Evolutionary conservation across 768 basidiomycete genomes (phyloP).

Genomic region (Naganishia kalamii): DNA sequence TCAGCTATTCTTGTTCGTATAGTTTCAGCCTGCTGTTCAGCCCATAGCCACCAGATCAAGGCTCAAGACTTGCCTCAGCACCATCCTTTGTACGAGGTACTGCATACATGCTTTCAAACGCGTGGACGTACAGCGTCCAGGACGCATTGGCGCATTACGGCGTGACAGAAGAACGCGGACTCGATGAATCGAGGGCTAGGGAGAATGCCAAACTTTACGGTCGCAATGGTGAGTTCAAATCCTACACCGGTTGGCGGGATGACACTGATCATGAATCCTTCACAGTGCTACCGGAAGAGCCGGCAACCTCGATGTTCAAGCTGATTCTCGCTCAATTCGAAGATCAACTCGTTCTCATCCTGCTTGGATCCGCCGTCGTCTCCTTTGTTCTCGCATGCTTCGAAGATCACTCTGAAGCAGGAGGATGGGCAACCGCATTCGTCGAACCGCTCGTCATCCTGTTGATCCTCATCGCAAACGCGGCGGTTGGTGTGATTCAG

Average conservation of each 20-base stretch:
- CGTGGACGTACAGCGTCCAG: constrained; percentile 69
- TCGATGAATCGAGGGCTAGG: constrained; percentile 61
- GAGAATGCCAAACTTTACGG: constrained; percentile 75
- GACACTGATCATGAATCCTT: not conserved
- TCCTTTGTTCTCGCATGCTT: constrained; percentile 87
- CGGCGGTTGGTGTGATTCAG: constrained; percentile 94
- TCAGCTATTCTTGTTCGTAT: not conserved
- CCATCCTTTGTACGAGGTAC: not conserved
- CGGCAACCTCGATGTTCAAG: constrained; percentile 83
- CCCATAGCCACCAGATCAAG: not conserved
- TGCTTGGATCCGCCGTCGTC: constrained; percentile 85
- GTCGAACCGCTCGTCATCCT: constrained; percentile 94
- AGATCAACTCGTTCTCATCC: constrained; percentile 94
- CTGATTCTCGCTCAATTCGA: constrained; percentile 98
- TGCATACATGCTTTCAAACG: constrained; percentile 49
- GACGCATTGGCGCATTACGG: constrained; percentile 67
- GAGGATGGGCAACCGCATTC: constrained; percentile 65
- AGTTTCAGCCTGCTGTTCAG: not conserved
- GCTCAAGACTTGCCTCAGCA: not conserved
- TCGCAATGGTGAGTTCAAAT: constrained; percentile 54
- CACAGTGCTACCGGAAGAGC: constrained; percentile 84
- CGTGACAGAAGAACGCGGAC: constrained; percentile 60
- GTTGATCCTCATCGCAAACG: constrained; percentile 91
- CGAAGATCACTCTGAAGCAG: constrained; percentile 65
- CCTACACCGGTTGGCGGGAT: not conserved